Conservation (phyloP, 345 rosid genomes). For the Alliaria petiolata region DNA sequence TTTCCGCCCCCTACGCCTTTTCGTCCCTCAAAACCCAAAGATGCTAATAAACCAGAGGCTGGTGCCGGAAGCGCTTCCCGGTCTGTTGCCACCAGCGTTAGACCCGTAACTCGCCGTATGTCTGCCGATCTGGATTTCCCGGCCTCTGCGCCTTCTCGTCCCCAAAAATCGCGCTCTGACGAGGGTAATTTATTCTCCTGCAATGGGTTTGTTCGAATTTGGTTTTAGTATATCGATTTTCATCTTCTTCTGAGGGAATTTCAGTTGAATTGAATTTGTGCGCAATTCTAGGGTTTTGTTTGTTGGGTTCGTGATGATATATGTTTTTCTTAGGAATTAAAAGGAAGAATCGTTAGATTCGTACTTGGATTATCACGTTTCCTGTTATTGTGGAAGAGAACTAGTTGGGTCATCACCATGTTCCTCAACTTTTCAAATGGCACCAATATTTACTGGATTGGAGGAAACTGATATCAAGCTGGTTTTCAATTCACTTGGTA, state of each 20-base stretch:
- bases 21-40: background rate
- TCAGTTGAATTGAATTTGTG: conserved; percentile 2
- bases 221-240: background rate
- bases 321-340: background rate
- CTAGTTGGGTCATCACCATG: background rate
- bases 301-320: background rate
- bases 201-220: background rate
- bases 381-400: background rate
- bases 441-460: background rate
- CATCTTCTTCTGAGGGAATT: background rate
- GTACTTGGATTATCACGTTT: background rate
- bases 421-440: background rate
- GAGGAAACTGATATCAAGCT: background rate
- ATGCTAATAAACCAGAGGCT: background rate
- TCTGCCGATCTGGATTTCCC: conserved; percentile 21
- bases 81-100: background rate
- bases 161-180: background rate
- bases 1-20: conserved; percentile 17
- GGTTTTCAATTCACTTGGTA: background rate
- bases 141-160: conserved; percentile 24
- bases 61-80: background rate
- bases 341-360: background rate
- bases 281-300: conserved; percentile 23
- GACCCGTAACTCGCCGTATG: conserved; percentile 20
- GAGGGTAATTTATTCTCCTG: conserved; percentile 8